These are phyloP conservation scores for Aspergillus phoenicis DNA, from an alignment of 2,329 filamentous ascomycete species.

Conservation along the genomic window DNA sequence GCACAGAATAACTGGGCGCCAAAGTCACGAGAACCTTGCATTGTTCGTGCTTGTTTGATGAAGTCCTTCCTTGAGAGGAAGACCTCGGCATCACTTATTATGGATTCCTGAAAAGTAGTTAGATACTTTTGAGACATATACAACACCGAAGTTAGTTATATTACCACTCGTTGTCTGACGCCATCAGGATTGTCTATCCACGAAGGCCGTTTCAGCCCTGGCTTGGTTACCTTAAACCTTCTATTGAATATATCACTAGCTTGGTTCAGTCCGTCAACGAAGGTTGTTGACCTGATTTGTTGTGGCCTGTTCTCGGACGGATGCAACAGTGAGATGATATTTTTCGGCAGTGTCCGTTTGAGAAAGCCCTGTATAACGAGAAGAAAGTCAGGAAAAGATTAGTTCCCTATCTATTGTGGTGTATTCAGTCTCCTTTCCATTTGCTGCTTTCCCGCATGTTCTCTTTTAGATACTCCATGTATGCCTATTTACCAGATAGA, in stretches of 20 bases:
- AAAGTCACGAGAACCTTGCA: slow-evolving; percentile 83
- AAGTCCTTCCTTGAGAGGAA: slow-evolving; percentile 75
- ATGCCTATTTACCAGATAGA: background rate
- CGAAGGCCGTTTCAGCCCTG: slow-evolving; percentile 68
- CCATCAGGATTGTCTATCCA: slow-evolving; percentile 73
- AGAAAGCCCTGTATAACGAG: slow-evolving; percentile 46
- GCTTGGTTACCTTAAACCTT: slow-evolving; percentile 70
- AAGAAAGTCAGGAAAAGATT: background rate
- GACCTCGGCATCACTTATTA: slow-evolving; percentile 66
- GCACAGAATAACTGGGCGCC: slow-evolving; percentile 91
- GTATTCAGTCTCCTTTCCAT: background rate
- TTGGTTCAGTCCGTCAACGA: slow-evolving; percentile 77
- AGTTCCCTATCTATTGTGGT: background rate
- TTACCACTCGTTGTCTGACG: slow-evolving; percentile 56
- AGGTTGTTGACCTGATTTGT: slow-evolving; percentile 73
- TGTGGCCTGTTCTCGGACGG: slow-evolving; percentile 69
- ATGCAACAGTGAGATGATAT: slow-evolving; percentile 67
- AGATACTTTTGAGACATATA: background rate
- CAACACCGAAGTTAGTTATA: slow-evolving; percentile 18
- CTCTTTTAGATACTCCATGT: too few relatives aligned
- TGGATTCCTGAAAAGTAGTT: slow-evolving; percentile 50
- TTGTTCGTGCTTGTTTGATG: slow-evolving; percentile 63
- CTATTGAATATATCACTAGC: slow-evolving; percentile 67
- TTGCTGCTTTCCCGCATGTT: too few relatives aligned
- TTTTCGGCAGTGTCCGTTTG: slow-evolving; percentile 65